Base-by-base conservation (phyloP, 2,329 filamentous ascomycete species). In the Pseudopithomyces chartarum region DNA sequence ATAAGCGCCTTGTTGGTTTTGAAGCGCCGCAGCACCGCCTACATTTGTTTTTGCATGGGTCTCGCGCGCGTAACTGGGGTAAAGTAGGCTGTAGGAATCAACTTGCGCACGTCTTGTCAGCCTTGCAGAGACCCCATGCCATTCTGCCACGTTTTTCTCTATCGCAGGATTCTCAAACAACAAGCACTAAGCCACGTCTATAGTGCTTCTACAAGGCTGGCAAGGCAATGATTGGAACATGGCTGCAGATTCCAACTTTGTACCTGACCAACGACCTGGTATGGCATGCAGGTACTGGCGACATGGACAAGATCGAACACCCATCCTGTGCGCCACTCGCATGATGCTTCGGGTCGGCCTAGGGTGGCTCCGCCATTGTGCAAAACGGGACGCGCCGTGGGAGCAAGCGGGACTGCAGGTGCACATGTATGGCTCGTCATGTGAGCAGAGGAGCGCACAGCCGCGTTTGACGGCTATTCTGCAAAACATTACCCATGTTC, bases 101-200 rank as follows among this genome's bases (percentile, higher is more conserved):
- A 32, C 22, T 42, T 42, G 48, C 38, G 48, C 36, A 33, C 20
- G 38, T 42, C 42, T n/a, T 42, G 36, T 51, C 48, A 51, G 48
- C 48, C 36, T 51, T 51, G 48, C 48, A 51, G 48, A 42, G 19
- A 32, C 36, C 36, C 36, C 38, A 40, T 40, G 38, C 38, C n/a
- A 10, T 17, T 40, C 15, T 32, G n/a, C 48, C 48, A 51, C 48
- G 36, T 51, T 51, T 20, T 51, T 29, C 15, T n/a, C 34, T 8
- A 22, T 42, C 36, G 48, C 32, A 51, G 36, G 48, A 51, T 39
- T 48, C 34, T 33, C 23, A 17, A 42, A 26, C 26, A 42, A 51
- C 48, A 51, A 29, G 36, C 38, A 22, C 48, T 51, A 51, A n/a
- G 36, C 29, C 32, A 23, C 36, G 42, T 33, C 22, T 32, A 51